Percentiles rank a stretch among this genome's conserved stretches.
phyloP scores from a whole-genome alignment of 352 stramenopile species.

The Pythium oligandrum region DNA sequence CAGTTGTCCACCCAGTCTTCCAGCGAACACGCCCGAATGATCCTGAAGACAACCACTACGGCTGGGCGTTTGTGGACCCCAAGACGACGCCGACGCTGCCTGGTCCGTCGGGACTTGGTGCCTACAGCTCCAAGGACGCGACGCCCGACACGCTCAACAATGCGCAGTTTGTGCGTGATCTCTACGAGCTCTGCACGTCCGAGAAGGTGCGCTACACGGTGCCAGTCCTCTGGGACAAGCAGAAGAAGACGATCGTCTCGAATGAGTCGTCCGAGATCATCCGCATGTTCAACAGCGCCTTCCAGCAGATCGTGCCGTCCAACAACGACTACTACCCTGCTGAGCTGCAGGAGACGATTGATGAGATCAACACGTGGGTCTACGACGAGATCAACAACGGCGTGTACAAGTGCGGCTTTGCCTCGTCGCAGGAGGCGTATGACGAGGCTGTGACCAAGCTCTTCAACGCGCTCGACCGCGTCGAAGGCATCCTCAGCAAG shows the following conservation, averaged over 20 bases:
- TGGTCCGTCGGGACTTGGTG: slow-evolving; percentile 51
- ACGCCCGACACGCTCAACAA: slow-evolving; percentile 67
- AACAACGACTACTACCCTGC: slow-evolving; percentile 77
- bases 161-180: slow-evolving; percentile 56
- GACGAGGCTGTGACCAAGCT: slow-evolving; percentile 69
- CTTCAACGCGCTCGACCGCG: slow-evolving; percentile 63
- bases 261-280: slow-evolving; percentile 95
- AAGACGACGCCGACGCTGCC: slow-evolving; percentile 53
- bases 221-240: slow-evolving; percentile 90
- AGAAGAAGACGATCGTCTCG: slow-evolving; percentile 88
- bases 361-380: slow-evolving; percentile 90
- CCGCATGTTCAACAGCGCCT: slow-evolving; percentile 86
- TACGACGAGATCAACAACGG: slow-evolving; percentile 92
- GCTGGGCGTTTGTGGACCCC: slow-evolving; percentile 76
- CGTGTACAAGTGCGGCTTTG: slow-evolving; percentile 91
- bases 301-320: slow-evolving; percentile 64
- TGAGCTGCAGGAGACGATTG: slow-evolving; percentile 75
- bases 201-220: slow-evolving; percentile 85
- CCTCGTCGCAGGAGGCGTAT: slow-evolving; percentile 85
- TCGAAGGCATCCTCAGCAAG: slow-evolving; percentile 63
- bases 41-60: slow-evolving; percentile 63
- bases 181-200: slow-evolving; percentile 75
- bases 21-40: slow-evolving; percentile 71
- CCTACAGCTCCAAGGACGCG: slow-evolving; percentile 65
- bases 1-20: slow-evolving; percentile 88